Percentiles rank a stretch among this genome's conserved stretches.
Evolutionary conservation across 2,329 filamentous ascomycete species (phyloP).

Genomic region (Penicillium hordei): DNA sequence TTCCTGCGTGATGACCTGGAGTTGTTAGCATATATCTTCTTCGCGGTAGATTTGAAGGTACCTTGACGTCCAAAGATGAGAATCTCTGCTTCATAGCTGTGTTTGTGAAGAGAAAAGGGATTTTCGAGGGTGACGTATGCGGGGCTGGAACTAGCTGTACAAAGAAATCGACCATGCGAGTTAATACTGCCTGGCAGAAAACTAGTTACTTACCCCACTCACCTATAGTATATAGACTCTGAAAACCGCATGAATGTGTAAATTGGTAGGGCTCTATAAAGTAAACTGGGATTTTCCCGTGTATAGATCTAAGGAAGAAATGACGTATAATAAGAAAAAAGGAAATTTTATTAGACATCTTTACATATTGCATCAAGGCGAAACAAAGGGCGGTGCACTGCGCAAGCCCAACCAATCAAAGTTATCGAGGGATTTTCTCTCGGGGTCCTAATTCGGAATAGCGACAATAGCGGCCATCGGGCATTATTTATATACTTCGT

Average conservation of each 20-base stretch:
- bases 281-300: neutral
- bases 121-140: constrained; percentile 41
- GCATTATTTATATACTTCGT: neutral
- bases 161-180: neutral
- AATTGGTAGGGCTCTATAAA: neutral
- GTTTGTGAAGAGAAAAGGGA: constrained; percentile 20
- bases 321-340: neutral
- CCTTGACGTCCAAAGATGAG: constrained; percentile 59
- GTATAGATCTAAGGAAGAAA: neutral
- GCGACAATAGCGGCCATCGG: constrained; percentile 1
- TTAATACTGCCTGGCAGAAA: neutral
- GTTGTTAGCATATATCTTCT: constrained; percentile 11
- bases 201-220: neutral
- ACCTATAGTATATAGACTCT: neutral
- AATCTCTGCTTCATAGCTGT: constrained; percentile 58
- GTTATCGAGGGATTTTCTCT: neutral
- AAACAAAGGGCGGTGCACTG: neutral
- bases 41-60: constrained; percentile 25
- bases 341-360: neutral
- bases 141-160: constrained; percentile 27
- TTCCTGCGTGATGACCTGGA: constrained; percentile 88
- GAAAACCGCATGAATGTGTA: neutral
- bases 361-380: neutral
- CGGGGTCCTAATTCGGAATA: constrained; percentile 1
- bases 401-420: neutral